phyloP scores from a whole-genome alignment of 129 eudicot species.

The Dittrichia graveolens region DNA sequence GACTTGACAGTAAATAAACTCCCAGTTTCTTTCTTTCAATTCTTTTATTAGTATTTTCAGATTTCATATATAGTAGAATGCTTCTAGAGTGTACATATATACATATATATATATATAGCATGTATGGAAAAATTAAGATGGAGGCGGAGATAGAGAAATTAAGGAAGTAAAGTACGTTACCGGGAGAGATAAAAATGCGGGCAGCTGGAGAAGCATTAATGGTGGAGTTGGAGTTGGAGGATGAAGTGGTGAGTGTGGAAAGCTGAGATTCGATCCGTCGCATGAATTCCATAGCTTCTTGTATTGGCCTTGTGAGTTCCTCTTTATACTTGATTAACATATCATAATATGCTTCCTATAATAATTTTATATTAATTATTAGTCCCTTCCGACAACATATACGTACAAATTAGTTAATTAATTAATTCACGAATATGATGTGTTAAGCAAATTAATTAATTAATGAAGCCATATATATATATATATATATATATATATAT shows the following conservation, averaged over 20 bases:
- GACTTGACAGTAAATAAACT: slow-evolving; percentile 39
- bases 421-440: too few species aligned
- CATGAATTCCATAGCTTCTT: slow-evolving; percentile 98
- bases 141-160: background rate
- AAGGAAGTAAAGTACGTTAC: slow-evolving; percentile 30
- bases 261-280: slow-evolving; percentile 79
- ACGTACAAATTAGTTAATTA: background rate
- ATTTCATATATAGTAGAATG: background rate
- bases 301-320: slow-evolving; percentile 83
- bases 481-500: background rate
- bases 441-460: too few species aligned
- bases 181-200: slow-evolving; percentile 57
- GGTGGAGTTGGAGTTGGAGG: slow-evolving; percentile 16
- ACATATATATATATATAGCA: background rate
- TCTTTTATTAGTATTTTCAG: background rate
- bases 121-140: background rate
- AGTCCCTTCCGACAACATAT: too few species aligned
- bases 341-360: slow-evolving; percentile 88
- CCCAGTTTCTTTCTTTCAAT: slow-evolving; percentile 24
- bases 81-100: background rate
- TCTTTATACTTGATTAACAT: slow-evolving; percentile 91
- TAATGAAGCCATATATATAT: background rate
- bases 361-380: too few species aligned
- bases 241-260: slow-evolving; percentile 48
- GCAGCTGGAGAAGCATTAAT: slow-evolving; percentile 46